These are phyloP conservation scores for Candida tetrigidarum DNA, from an alignment of 1,139 yeast genomes.

Conservation along the genomic window DNA sequence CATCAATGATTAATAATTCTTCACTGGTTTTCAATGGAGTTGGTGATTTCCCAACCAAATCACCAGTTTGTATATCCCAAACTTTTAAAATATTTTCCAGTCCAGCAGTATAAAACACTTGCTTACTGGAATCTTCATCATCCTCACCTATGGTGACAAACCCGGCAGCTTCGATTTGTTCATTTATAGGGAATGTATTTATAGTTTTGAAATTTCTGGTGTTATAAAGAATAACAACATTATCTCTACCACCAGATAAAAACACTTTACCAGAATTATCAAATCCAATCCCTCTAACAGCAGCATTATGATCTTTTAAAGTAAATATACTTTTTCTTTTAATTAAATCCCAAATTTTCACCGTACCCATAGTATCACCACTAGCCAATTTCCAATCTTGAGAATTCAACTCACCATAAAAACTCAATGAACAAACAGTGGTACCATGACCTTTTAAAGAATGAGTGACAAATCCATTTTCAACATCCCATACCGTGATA, in stretches of 20 bases:
- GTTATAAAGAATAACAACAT: slow-evolving; percentile 68
- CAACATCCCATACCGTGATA: slow-evolving; percentile 91
- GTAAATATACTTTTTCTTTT: slow-evolving; percentile 69
- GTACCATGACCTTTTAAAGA: slow-evolving; percentile 94
- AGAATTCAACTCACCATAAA: slow-evolving; percentile 73
- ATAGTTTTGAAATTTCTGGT: slow-evolving; percentile 55
- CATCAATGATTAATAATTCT: slow-evolving; percentile 70
- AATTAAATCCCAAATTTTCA: slow-evolving; percentile 90
- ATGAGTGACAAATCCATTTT: slow-evolving; percentile 87
- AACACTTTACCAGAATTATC: slow-evolving; percentile 54
- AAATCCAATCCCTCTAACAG: slow-evolving; percentile 87
- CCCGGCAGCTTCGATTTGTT: slow-evolving; percentile 83
- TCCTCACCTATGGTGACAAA: slow-evolving; percentile 41
- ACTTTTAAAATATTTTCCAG: slow-evolving; percentile 67
- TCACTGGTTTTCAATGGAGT: slow-evolving; percentile 62
- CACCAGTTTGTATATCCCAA: slow-evolving; percentile 53
- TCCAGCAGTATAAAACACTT: slow-evolving; percentile 77
- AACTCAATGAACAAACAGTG: slow-evolving; percentile 78
- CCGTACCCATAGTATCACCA: slow-evolving; percentile 88
- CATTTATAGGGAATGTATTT: slow-evolving; percentile 72
- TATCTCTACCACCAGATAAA: slow-evolving; percentile 90
- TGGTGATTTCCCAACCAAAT: slow-evolving; percentile 48
- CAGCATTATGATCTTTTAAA: slow-evolving; percentile 76
- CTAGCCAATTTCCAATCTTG: slow-evolving; percentile 79
- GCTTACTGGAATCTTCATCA: slow-evolving; percentile 25